phyloP scores from a whole-genome alignment of 495 filamentous ascomycete genomes.

The Pseudevernia furfuracea region DNA sequence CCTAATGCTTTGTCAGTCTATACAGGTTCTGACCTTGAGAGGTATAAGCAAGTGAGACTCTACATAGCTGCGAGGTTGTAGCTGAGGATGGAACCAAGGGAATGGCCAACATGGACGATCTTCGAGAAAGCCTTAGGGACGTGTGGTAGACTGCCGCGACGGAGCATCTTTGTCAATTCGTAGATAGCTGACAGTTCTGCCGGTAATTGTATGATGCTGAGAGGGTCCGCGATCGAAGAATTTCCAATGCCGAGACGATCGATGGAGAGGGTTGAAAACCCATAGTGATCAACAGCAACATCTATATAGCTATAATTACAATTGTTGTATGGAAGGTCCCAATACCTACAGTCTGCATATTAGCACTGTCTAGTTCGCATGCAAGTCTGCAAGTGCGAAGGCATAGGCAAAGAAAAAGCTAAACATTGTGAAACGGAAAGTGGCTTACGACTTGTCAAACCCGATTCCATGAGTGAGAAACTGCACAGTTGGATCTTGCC shows the following conservation, averaged over 20 bases:
- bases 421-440: neutral
- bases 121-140: slow-evolving; percentile 35
- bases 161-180: slow-evolving; percentile 41
- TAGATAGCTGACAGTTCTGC: slow-evolving; percentile 44
- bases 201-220: slow-evolving; percentile 43
- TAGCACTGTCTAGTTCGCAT: neutral
- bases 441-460: slow-evolving; percentile 42
- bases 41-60: neutral
- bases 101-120: slow-evolving; percentile 48
- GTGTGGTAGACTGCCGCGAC: slow-evolving; percentile 32
- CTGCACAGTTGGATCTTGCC: slow-evolving; percentile 37
- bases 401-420: neutral
- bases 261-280: slow-evolving; percentile 44
- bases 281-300: slow-evolving; percentile 42
- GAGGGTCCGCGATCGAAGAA: slow-evolving; percentile 46
- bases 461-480: slow-evolving; percentile 53
- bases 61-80: slow-evolving; percentile 34
- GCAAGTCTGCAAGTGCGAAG: neutral
- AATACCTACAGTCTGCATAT: slow-evolving; percentile 39
- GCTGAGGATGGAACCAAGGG: slow-evolving; percentile 36
- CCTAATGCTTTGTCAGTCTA: neutral
- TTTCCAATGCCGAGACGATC: slow-evolving; percentile 51
- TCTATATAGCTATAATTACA: slow-evolving; percentile 49
- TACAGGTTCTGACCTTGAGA: neutral
- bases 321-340: slow-evolving; percentile 46